Percentiles rank a stretch among this genome's conserved stretches.
Evolutionary conservation across 2,329 filamentous ascomycete species (phyloP).

Genomic region (Hypoxylon sp.): DNA sequence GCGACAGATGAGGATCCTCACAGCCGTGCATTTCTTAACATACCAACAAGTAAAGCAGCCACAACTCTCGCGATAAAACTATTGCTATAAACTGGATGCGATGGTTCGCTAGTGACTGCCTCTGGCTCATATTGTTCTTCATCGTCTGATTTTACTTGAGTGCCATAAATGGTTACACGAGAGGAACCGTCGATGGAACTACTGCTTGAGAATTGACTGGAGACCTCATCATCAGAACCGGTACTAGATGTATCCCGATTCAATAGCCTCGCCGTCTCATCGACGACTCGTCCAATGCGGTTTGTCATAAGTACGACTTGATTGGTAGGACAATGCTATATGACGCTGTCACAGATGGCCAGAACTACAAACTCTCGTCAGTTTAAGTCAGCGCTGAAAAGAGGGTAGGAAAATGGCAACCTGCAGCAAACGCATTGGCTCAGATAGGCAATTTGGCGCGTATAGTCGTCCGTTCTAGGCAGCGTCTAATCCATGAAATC

Average conservation of each 20-base stretch:
- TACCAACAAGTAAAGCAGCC: conserved; percentile 45
- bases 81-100: conserved; percentile 37
- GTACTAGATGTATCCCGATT: conserved; percentile 5
- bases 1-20: not conserved
- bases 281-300: not conserved
- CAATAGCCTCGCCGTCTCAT: conserved; percentile 37
- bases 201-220: conserved; percentile 20
- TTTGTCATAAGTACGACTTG: conserved; percentile 15
- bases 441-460: not conserved
- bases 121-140: conserved; percentile 27
- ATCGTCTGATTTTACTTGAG: conserved; percentile 24
- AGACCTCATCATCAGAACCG: conserved; percentile 7
- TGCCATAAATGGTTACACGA: conserved; percentile 19
- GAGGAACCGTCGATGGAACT: conserved; percentile 14
- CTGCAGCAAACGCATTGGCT: not conserved
- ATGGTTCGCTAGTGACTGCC: not conserved
- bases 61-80: conserved; percentile 44
- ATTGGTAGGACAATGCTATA: not conserved
- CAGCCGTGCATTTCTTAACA: conserved; percentile 1
- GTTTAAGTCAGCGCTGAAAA: not conserved
- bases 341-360: not conserved
- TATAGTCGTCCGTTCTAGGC: conserved; percentile 3
- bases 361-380: not conserved
- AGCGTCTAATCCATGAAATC: not conserved
- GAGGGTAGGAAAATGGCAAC: not conserved